phyloP scores from a whole-genome alignment of 78 protist genomes.

The Carpediemonas membranifera region DNA sequence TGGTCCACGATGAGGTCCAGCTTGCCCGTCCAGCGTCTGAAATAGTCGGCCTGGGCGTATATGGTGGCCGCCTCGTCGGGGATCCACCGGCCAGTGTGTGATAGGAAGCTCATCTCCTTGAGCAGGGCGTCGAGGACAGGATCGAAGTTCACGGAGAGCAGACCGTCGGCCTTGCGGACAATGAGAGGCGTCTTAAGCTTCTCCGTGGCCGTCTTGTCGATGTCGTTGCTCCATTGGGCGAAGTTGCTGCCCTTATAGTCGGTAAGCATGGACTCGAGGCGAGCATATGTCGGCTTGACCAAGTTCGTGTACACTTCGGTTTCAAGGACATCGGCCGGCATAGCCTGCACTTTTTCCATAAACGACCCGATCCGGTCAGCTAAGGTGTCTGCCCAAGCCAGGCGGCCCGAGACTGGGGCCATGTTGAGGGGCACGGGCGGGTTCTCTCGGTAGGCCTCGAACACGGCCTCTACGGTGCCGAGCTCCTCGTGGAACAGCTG shows the following conservation, averaged over 20 bases:
- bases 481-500: constrained; percentile 31
- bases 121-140: constrained; percentile 32
- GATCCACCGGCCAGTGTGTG: not conserved
- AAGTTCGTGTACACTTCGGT: not conserved
- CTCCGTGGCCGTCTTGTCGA: not conserved
- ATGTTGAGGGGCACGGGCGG: constrained; percentile 41
- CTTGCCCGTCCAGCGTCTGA: constrained; percentile 33
- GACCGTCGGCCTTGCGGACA: not conserved
- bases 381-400: constrained; percentile 37
- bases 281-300: not conserved
- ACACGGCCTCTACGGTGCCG: constrained; percentile 20
- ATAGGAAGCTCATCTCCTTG: constrained; percentile 53
- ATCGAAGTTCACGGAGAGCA: constrained; percentile 53
- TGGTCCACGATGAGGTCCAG: constrained; percentile 35
- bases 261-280: not conserved
- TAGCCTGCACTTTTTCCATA: constrained; percentile 10
- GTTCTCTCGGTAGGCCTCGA: constrained; percentile 2
- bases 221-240: not conserved
- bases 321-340: not conserved
- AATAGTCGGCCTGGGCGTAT: constrained; percentile 20
- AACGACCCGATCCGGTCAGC: constrained; percentile 28
- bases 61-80: not conserved
- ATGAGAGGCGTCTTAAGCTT: constrained; percentile 22
- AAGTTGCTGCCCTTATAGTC: not conserved
- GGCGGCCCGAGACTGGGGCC: constrained; percentile 51